Evolutionary conservation across 495 filamentous ascomycete genomes (phyloP), one percentile per base, ranked within the genome.

Genomic region (Cairneyella variabilis): DNA sequence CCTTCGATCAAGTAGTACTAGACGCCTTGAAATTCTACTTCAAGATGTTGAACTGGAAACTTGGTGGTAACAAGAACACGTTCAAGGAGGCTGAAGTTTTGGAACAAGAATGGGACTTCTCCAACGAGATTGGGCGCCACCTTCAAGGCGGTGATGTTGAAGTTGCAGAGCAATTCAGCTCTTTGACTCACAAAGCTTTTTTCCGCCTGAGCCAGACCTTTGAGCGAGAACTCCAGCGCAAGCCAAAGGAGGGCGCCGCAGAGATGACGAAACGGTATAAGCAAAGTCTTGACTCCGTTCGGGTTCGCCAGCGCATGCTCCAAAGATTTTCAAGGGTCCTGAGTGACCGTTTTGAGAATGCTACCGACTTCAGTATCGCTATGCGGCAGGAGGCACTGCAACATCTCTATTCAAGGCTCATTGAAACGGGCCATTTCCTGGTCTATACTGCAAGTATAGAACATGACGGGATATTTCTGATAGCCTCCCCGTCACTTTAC

Each of bases 261-360:
- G 93, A 97, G 48, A 95, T 97, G 83, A 93, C 92, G 61, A 97
- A 91, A 72, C 82, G 93, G 21, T 97, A 96, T 74, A 97, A 95
- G 71, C 88, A 90, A 58, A 88, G 89, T 53, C 69, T 98, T 6
- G 93, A 98, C 68, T 97, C 93, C 2, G 95, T 96, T 11, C 89
- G 93, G 40, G 91, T 97, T 49, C 83, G 93, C 20, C 95, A 98
- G 66, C 77, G 95, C 59, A 97, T 78, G 76, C 62, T 83, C 42
- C 76, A 82, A 57, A 71, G 78, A 26, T 96, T 96, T 66, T 90
- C 89, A 6, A 78, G 89, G 58, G 86, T 95, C 62, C 73, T 98
- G 32, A 89, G 87, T 54, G 86, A 96, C 59, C 79, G 92, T 30
- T 98, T 97, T 57, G 93, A 98, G 65, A 97, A 97, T 64, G 86